Percentiles rank a stretch among this genome's conserved stretches.
phyloP scores from a whole-genome alignment of 2,329 filamentous ascomycete genomes.

The Colletotrichum filicis region DNA sequence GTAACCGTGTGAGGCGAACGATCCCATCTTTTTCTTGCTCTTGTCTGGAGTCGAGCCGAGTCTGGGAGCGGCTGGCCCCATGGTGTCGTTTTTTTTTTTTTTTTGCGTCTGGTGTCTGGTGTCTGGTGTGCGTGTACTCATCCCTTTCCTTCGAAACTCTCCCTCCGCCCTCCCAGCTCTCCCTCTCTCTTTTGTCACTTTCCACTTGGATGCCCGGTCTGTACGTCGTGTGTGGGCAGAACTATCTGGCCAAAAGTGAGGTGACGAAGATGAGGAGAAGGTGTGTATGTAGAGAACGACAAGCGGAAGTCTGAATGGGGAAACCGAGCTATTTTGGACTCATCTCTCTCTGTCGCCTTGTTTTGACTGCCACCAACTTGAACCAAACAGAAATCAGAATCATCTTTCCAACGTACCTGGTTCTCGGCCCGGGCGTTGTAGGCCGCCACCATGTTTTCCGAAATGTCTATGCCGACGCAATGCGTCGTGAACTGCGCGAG shows the following conservation, averaged over 20 bases:
- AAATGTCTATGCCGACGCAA: constrained; percentile 76
- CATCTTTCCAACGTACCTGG: constrained; percentile 52
- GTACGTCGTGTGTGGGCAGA: no score
- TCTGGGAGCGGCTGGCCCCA: background rate
- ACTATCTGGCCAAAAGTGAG: no score
- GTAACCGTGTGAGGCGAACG: background rate
- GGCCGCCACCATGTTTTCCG: constrained; percentile 74
- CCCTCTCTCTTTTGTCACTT: no score
- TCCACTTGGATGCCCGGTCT: no score
- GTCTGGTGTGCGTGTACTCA: no score
- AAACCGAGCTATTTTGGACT: no score
- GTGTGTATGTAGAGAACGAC: no score
- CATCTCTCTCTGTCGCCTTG: background rate
- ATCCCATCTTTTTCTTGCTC: background rate
- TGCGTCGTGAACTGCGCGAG: constrained; percentile 71
- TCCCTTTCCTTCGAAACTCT: no score
- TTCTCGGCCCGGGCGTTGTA: constrained; percentile 72
- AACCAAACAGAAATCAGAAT: background rate
- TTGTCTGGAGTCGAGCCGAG: background rate
- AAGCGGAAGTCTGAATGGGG: no score
- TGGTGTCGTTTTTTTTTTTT: background rate
- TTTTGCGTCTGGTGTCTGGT: no score
- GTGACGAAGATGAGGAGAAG: no score
- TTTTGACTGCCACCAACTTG: background rate
- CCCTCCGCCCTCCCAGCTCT: no score